Evolutionary conservation across 495 filamentous ascomycete genomes (phyloP), one percentile per base, ranked within the genome.

Genomic region (Aspergillus campestris): DNA sequence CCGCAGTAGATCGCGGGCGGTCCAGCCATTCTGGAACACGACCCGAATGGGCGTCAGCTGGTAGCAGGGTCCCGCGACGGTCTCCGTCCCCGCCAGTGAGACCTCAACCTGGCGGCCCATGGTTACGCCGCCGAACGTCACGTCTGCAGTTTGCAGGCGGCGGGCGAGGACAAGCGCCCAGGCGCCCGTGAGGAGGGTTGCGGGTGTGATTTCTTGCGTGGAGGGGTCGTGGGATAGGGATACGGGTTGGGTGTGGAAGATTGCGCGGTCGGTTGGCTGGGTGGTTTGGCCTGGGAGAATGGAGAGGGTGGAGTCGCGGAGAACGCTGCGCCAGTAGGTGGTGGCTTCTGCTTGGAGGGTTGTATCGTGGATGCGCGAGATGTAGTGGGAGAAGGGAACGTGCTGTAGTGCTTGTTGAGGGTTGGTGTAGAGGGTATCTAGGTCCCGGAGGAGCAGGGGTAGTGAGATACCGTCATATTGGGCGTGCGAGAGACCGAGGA

Each of bases 391-490:
- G 53, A 81, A 83, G 6, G 77, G 74, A 27, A 59, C 53, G n/a
- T 62, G 55, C 12, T 53, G 40, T 0, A 57, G 38, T 6, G 72
- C 47, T 0, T 43, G 41, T 4, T 55, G 38, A 24, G 18, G 18
- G 24, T 67, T 66, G 2, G 48, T 42, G 60, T 79, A 81, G 2
- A 69, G 48, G 0, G 56, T 58, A 29, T 71, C 59, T 7, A 77
- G 59, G 9, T 81, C 72, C 11, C 63, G 50, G 7, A 83, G 68
- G 0, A 84, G 59, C 7, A 60, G 61, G 3, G 81, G 79, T 1
- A 86, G 71, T 36, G 73, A 84, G 3, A 83, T 68, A 27, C 78
- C 82, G 46, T 86, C 82, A 53, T 86, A 86, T 39, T 81, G 81
- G 1, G 82, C 78, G 51, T 86, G 82, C 0, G 81, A 84, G 0